phyloP scores from a whole-genome alignment of 352 stramenopile species.

The Pseudoperonospora humuli region DNA sequence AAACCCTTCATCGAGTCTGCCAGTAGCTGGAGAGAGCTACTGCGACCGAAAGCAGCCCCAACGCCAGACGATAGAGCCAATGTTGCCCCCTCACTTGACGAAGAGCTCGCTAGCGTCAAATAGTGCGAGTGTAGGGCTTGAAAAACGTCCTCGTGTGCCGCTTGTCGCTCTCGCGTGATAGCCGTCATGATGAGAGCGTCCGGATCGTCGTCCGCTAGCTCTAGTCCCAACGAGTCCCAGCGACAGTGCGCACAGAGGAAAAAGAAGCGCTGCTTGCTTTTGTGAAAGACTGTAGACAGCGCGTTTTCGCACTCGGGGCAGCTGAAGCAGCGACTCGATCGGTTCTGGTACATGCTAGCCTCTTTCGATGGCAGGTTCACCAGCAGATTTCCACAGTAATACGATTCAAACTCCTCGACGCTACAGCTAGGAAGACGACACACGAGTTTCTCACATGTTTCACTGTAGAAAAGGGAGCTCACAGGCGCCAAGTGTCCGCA shows the following conservation, averaged over 20 bases:
- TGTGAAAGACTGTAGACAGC: conserved; percentile 67
- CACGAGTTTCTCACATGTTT: conserved; percentile 66
- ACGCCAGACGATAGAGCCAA: conserved; percentile 7
- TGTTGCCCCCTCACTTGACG: not conserved
- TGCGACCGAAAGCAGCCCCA: conserved; percentile 8
- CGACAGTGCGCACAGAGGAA: conserved; percentile 80
- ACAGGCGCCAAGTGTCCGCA: conserved; percentile 61
- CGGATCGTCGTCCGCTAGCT: conserved; percentile 65
- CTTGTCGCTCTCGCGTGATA: conserved; percentile 68
- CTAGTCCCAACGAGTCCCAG: conserved; percentile 73
- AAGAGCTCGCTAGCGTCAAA: conserved; percentile 15
- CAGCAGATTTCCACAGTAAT: conserved; percentile 80
- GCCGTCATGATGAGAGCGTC: conserved; percentile 78
- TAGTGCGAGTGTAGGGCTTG: conserved; percentile 60
- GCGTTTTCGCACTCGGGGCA: conserved; percentile 56
- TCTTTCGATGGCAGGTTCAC: conserved; percentile 86
- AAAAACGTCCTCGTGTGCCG: conserved; percentile 64
- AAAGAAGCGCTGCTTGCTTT: conserved; percentile 51
- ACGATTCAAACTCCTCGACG: conserved; percentile 83
- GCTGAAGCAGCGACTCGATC: conserved; percentile 76
- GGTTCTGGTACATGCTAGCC: conserved; percentile 82
- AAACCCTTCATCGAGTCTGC: conserved; percentile 69
- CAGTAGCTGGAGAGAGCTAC: conserved; percentile 38
- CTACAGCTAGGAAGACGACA: conserved; percentile 61
- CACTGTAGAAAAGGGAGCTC: conserved; percentile 62